Conservation (phyloP, 2,329 filamentous ascomycete genomes). For the Alternaria brassicicola region DNA sequence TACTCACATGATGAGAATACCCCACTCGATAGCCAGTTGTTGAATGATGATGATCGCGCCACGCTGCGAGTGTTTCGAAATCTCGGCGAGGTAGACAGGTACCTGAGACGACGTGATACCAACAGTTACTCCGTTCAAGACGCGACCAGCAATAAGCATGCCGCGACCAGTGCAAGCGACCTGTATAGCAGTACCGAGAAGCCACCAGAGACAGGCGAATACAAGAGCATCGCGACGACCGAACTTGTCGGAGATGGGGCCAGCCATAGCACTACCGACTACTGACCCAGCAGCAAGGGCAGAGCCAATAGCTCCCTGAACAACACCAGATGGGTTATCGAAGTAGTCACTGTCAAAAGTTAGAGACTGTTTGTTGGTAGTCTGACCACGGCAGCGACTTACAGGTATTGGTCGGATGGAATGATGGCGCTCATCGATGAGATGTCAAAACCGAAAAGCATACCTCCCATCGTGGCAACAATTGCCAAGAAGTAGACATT, state of each 20-base stretch:
- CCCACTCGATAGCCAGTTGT: constrained; percentile 77
- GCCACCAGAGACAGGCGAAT: constrained; percentile 60
- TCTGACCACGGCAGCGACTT: constrained; percentile 3
- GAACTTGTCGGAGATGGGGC: constrained; percentile 63
- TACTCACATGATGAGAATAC: constrained; percentile 48
- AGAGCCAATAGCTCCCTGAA: constrained; percentile 58
- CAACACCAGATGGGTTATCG: constrained; percentile 55
- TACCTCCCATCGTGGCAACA: constrained; percentile 68
- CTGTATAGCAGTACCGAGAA: constrained; percentile 67
- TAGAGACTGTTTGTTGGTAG: background rate
- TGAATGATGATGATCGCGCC: constrained; percentile 73
- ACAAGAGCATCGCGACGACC: constrained; percentile 62
- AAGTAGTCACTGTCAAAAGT: constrained; percentile 51
- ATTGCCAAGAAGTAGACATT: constrained; percentile 65
- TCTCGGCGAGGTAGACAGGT: constrained; percentile 71
- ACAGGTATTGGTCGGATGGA: constrained; percentile 22
- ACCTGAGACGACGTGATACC: constrained; percentile 75
- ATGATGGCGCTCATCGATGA: constrained; percentile 68
- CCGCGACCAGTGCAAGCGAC: constrained; percentile 67
- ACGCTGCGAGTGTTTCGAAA: constrained; percentile 64
- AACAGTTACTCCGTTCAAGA: constrained; percentile 73
- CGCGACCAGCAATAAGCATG: constrained; percentile 75
- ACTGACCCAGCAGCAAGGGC: constrained; percentile 74
- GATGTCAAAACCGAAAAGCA: constrained; percentile 80
- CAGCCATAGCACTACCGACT: constrained; percentile 66